Base-by-base conservation (phyloP, 106 monocot genomes). In the Allium sativum region DNA sequence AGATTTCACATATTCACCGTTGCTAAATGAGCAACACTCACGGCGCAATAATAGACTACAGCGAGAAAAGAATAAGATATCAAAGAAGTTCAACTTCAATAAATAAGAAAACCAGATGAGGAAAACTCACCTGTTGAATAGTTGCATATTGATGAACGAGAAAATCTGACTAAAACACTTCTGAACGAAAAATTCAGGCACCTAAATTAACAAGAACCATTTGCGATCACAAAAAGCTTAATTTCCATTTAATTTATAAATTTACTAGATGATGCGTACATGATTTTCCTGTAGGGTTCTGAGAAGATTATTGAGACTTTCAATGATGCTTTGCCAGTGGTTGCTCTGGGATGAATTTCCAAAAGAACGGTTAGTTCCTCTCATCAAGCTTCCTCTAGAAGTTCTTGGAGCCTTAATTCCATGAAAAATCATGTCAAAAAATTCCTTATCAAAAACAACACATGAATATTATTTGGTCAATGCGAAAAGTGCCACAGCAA, bases 11-110 rank as follows among this genome's bases (percentile, higher is more conserved):
- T 92, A 99, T 58, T 99, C 92, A n/a, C 98, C 98, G 71, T 92
- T 99, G 76, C 82, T 99, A 68, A 99, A 99, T 48, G 98, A 92
- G 55, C 98, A 99, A 66, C 98, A 99, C 53, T 99, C 98, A 51
- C 85, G 87, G 13, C 98, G 88, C n/a, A 92, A 65, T 41, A 92
- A 82, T 42, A 99, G 88, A 74, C 93, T 93, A 67, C 7, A 62
- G 40, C 11, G 55, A 12, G 53, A 12, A 41, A 62, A 77, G 10
- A 63, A 45, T 10, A 17, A 10, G 61, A 22, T 48, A 42, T 56
- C 9, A 70, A 62, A 62, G 4, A 21, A 45, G 48, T 46, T 62
- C 62, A 47, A 12, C 19, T 7, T 45, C 12, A 66, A 20, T 56
- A 17, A 31, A 69, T 48, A 9, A 56, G 10, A 62, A 69, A 45